Conservation (phyloP, 2,329 filamentous ascomycete species). For the Pseudogymnoascus sp. region DNA sequence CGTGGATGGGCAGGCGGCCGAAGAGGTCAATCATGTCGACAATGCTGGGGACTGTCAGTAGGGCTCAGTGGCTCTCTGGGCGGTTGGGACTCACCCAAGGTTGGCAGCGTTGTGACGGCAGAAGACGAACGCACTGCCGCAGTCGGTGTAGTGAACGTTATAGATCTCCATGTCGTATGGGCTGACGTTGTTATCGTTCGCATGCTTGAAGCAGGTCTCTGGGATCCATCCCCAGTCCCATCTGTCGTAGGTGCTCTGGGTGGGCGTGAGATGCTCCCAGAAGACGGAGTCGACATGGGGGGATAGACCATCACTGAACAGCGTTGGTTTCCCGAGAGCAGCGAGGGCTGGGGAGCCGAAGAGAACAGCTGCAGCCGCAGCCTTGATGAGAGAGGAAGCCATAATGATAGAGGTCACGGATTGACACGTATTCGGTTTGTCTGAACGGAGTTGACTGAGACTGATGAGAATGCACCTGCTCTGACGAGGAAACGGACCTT, state of each 20-base stretch:
- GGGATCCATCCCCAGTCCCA: constrained; percentile 14
- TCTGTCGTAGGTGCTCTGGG: constrained; percentile 7
- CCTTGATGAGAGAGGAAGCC: background rate
- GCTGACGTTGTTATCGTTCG: constrained; percentile 7
- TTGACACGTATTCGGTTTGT: background rate
- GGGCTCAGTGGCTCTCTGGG: background rate
- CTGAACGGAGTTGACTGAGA: background rate
- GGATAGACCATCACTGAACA: constrained; percentile 10
- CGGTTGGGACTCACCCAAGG: background rate
- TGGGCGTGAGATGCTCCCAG: background rate
- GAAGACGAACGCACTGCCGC: constrained; percentile 13
- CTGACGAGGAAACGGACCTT: background rate
- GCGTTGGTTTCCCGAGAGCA: background rate
- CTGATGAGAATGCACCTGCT: background rate
- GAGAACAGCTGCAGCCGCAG: background rate
- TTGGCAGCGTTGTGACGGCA: constrained; percentile 16
- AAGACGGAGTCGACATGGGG: constrained; percentile 10
- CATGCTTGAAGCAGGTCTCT: constrained; percentile 14
- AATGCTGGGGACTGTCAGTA: constrained; percentile 8
- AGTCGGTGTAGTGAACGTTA: constrained; percentile 15
- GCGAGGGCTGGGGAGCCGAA: background rate
- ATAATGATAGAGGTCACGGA: background rate
- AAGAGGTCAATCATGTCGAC: constrained; percentile 14
- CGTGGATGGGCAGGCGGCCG: constrained; percentile 15
- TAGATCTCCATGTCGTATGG: constrained; percentile 13